Conservation (phyloP, 352 stramenopile species). For the Phytopythium chamaehyphon region DNA sequence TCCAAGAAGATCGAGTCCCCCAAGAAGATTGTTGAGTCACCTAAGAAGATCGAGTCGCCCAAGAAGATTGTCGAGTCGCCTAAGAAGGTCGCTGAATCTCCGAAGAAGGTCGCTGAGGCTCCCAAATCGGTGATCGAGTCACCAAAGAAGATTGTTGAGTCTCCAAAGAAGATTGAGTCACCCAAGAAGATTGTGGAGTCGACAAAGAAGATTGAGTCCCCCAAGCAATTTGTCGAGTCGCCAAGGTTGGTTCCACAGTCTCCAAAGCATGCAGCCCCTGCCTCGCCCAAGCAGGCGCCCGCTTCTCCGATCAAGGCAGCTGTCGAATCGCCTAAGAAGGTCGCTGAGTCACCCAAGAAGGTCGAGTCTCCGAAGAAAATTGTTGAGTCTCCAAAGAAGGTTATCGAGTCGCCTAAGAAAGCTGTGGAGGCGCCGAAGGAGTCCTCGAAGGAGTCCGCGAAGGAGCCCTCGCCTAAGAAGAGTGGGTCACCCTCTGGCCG, state of each 20-base stretch:
- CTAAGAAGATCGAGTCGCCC: conserved; percentile 8
- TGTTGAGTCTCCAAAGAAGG: conserved; percentile 5
- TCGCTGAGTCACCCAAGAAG: conserved; percentile 6
- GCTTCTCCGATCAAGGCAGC: too few relatives aligned
- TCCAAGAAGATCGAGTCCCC: conserved; percentile 9
- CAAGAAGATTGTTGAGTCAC: conserved; percentile 17
- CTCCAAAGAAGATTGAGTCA: conserved; percentile 11
- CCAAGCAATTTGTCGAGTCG: conserved; percentile 5
- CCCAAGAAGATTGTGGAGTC: conserved; percentile 19
- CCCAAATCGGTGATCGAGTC: not conserved
- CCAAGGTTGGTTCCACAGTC: conserved; percentile 5
- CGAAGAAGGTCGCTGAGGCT: conserved; percentile 1
- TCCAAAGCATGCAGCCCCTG: conserved; percentile 9
- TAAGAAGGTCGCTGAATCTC: not conserved
- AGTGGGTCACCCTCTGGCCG: conserved; percentile 1
- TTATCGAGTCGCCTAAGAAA: not conserved
- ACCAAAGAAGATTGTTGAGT: conserved; percentile 1
- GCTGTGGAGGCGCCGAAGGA: not conserved
- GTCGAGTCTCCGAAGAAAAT: conserved; percentile 8
- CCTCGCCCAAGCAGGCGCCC: conserved; percentile 4
- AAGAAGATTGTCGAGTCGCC: conserved; percentile 4
- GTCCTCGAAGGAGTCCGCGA: conserved; percentile 1
- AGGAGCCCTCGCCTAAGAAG: not conserved
- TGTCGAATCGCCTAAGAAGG: not conserved
- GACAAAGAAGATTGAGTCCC: conserved; percentile 7